These are phyloP conservation scores for Hyaloperonospora arabidopsidis DNA, from an alignment of 352 stramenopile genomes.

Conservation along the genomic window DNA sequence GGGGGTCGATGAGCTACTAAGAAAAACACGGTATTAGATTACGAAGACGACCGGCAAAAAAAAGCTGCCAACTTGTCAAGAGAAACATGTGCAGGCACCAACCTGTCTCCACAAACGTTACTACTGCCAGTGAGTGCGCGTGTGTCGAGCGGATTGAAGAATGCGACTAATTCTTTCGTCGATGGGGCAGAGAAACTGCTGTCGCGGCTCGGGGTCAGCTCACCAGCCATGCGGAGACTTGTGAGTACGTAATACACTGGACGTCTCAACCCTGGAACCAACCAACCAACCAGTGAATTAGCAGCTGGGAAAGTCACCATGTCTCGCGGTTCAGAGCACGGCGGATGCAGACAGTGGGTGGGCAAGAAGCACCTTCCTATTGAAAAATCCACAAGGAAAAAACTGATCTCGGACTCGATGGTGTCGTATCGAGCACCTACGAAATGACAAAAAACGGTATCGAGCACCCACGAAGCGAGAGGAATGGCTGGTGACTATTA, in stretches of 20 bases:
- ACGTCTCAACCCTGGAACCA: conserved; percentile 6
- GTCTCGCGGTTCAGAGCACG: no score
- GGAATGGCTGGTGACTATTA: no score
- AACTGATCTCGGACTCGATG: no score
- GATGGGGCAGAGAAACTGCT: conserved; percentile 20
- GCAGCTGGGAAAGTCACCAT: no score
- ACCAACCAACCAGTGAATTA: no score
- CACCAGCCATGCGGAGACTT: conserved; percentile 3
- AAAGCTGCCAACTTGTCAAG: conserved; percentile 7
- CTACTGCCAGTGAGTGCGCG: neutral
- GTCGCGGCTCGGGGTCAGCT: conserved; percentile 10
- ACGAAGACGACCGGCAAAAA: no score
- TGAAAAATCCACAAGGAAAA: no score
- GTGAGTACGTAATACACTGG: conserved; percentile 10
- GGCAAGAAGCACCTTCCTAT: no score
- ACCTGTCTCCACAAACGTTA: conserved; percentile 31
- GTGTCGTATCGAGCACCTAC: no score
- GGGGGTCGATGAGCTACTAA: conserved; percentile 4
- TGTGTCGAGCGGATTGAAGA: conserved; percentile 21
- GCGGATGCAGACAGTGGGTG: no score
- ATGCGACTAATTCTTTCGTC: conserved; percentile 8
- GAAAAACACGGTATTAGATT: conserved; percentile 15
- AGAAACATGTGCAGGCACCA: conserved; percentile 20
- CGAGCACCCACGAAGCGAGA: no score
- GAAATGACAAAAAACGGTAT: no score